Evolutionary conservation across 805 yeast genomes (phyloP).

Genomic region (Tetrapisispora iriomotensis): DNA sequence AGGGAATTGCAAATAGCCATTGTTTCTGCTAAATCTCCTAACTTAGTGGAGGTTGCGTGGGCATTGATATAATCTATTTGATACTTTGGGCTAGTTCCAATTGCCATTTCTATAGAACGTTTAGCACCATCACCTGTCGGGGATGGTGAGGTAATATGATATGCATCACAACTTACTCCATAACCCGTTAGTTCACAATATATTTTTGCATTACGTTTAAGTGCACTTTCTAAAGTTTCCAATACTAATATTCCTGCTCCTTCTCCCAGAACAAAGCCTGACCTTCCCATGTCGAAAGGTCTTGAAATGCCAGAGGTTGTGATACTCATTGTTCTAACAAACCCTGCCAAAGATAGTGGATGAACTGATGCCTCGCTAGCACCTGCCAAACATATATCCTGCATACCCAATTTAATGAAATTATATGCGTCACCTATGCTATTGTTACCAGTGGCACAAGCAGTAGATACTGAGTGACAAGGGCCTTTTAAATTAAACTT

Average conservation of each 20-base stretch:
- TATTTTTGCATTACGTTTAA: conserved; percentile 50
- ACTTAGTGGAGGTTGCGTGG: conserved; percentile 86
- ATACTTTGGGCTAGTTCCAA: conserved; percentile 36
- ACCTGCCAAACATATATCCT: conserved; percentile 88
- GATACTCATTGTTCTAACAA: conserved; percentile 79
- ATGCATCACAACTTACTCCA: conserved; percentile 86
- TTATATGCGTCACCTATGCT: conserved; percentile 88
- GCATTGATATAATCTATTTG: conserved; percentile 79
- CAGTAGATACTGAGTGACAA: conserved; percentile 80
- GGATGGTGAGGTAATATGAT: conserved; percentile 87
- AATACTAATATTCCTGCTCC: conserved; percentile 78
- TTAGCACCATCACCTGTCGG: conserved; percentile 77
- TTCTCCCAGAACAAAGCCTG: conserved; percentile 89
- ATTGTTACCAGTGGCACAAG: conserved; percentile 95
- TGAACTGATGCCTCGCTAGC: conserved; percentile 83
- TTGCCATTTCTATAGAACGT: conserved; percentile 72
- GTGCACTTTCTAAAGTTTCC: conserved; percentile 72
- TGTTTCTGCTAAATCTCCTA: conserved; percentile 88
- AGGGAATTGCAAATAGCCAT: conserved; percentile 45
- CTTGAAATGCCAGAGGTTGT: conserved; percentile 59
- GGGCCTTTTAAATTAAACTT: conserved; percentile 73
- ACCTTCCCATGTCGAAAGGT: conserved; percentile 73
- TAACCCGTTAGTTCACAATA: conserved; percentile 81
- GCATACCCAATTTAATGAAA: conserved; percentile 68
- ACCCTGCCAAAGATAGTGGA: conserved; percentile 82